phyloP scores from a whole-genome alignment of 23 red algal species.

The Pyropia haitanensis region DNA sequence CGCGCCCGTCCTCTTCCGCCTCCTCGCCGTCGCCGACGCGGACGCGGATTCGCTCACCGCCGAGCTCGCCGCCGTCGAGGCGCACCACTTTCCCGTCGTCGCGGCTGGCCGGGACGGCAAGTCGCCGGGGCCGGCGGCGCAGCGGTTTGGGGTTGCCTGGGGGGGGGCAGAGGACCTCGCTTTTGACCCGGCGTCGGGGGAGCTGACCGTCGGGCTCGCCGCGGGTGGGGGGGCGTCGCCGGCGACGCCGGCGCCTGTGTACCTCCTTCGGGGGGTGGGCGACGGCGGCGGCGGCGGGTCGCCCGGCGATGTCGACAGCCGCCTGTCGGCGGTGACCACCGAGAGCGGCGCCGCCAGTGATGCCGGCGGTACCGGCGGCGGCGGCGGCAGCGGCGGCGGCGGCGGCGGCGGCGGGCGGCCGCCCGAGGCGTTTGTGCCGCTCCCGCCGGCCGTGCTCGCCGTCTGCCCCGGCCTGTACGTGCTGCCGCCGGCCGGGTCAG shows the following conservation, averaged over 20 bases:
- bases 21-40: conserved; percentile 38
- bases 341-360: no score
- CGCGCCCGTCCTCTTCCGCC: conserved; percentile 16
- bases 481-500: not conserved
- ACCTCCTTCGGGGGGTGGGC: no score
- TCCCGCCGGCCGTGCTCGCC: not conserved
- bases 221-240: no score
- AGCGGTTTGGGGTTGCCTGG: conserved; percentile 13
- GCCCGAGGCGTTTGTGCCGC: conserved; percentile 22
- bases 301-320: no score
- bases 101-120: conserved; percentile 8
- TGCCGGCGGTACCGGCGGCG: no score
- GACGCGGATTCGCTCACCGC: conserved; percentile 46
- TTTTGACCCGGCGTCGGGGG: conserved; percentile 11
- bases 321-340: no score
- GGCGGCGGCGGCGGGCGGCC: conserved; percentile 1
- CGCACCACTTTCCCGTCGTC: no score
- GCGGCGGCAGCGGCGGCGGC: no score
- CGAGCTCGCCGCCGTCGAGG: conserved; percentile 3
- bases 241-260: no score
- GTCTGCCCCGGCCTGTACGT: conserved; percentile 33
- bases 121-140: conserved; percentile 7
- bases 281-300: no score
- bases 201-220: not conserved
- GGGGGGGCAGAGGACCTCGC: conserved; percentile 40